Base-by-base conservation (phyloP, 1,139 yeast genomes). In the Yamadazyma atlantica region DNA sequence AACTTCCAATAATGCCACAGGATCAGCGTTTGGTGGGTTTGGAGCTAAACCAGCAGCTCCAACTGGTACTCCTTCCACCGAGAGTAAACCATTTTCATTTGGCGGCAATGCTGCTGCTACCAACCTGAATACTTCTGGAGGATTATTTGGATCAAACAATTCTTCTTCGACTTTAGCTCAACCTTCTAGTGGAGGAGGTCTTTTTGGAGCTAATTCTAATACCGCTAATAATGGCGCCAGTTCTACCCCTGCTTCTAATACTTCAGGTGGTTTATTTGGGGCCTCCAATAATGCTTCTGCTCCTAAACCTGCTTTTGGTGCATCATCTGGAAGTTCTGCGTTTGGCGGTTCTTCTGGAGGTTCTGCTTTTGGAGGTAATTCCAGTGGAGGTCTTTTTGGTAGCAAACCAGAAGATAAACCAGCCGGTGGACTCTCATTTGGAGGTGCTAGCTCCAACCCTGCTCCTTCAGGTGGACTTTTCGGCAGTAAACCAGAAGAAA, bases 341-440 rank as follows among this genome's bases (percentile, higher is more conserved):
- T 9, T 12, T 6, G 14, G 17, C 10, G 9, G 11, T 16, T 14
- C 22, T 24, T 14, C 34, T 21, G 35, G 30, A 9, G 24, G 22
- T 18, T 23, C 16, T n/a, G n/a, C n/a, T n/a, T 32, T 32, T 24
- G 34, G 34, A 4, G 13, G 29, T 16, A 23, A 24, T 15, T 10
- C 29, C 4, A 12, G 28, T n/a, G n/a, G n/a, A n/a, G n/a, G n/a
- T n/a, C n/a, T n/a, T n/a, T n/a, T n/a, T n/a, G n/a, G n/a, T n/a
- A n/a, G n/a, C n/a, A n/a, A n/a, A n/a, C n/a, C n/a, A n/a, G n/a
- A n/a, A n/a, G n/a, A n/a, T n/a, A n/a, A n/a, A n/a, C n/a, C n/a
- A n/a, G n/a, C n/a, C n/a, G n/a, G n/a, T n/a, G 48, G 50, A 6
- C 49, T 54, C 27, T 38, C 54, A 12, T 57, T 57, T 33, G 51